Evolutionary conservation across 192 early-diverging fungal species (phyloP).

Genomic region (Backusella mclennaniae): DNA sequence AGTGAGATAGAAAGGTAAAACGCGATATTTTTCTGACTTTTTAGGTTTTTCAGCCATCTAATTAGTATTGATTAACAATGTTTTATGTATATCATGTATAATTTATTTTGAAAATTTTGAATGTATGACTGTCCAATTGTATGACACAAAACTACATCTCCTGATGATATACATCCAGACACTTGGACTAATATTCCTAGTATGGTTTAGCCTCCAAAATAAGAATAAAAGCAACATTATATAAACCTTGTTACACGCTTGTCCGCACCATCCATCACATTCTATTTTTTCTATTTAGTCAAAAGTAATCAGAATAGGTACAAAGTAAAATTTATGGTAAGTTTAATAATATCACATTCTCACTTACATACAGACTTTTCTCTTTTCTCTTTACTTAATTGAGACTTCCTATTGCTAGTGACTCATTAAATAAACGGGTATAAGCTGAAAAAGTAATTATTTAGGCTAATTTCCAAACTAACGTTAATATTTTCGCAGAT

Average conservation of each 20-base stretch:
- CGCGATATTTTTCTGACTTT: not conserved
- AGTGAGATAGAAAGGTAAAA: not conserved
- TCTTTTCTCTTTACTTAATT: not conserved
- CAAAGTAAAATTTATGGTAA: not conserved
- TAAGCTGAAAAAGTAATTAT: not conserved
- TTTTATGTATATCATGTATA: not conserved
- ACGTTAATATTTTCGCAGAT: not conserved
- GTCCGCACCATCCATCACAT: not conserved
- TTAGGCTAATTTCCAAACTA: not conserved
- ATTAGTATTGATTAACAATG: not conserved
- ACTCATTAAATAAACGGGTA: not conserved
- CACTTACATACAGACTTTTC: too few species aligned
- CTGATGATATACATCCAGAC: not conserved
- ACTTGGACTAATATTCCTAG: not conserved
- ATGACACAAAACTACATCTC: not conserved
- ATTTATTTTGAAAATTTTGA: not conserved
- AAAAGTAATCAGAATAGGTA: not conserved
- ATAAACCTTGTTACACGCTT: not conserved
- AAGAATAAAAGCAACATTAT: not conserved
- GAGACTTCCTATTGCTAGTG: not conserved
- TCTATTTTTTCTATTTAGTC: not conserved
- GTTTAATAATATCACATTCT: not conserved
- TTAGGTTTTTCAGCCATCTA: not conserved
- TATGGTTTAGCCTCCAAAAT: not conserved
- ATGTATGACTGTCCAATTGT: not conserved